A percentile compares a stretch with the other conserved stretches of the same genome.
phyloP scores from a whole-genome alignment of 176 grass and related monocot genomes.

The Miscanthus lutarioriparius region DNA sequence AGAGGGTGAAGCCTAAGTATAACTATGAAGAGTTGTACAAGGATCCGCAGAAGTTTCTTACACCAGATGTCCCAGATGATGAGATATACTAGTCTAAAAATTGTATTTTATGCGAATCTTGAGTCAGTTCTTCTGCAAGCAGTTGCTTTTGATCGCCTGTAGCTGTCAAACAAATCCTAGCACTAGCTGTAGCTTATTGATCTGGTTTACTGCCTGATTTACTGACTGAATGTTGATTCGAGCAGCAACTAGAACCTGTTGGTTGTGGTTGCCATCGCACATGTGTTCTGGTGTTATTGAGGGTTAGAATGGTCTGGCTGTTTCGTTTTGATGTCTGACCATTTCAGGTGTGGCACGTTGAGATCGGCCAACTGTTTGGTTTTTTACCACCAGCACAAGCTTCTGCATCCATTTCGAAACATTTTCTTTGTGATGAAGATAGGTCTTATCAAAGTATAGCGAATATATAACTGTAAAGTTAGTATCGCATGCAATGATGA shows the following conservation, averaged over 20 bases:
- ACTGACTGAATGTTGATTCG: not conserved
- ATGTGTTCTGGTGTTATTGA: constrained; percentile 2
- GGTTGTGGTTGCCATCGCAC: not conserved
- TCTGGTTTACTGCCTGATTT: not conserved
- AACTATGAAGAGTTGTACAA: constrained; percentile 64
- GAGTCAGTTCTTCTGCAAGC: not conserved
- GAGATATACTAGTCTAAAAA: constrained; percentile 73
- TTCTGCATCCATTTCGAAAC: not conserved
- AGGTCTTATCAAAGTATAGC: not conserved
- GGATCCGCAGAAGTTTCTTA: constrained; percentile 74
- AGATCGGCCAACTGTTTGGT: not conserved
- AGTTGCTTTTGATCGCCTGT: constrained; percentile 12
- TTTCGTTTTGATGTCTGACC: not conserved
- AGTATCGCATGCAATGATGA: not conserved
- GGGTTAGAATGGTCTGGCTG: not conserved
- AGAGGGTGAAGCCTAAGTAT: constrained; percentile 62
- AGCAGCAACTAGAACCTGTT: not conserved
- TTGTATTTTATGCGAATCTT: not conserved
- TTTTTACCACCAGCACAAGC: not conserved
- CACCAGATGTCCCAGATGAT: constrained; percentile 79
- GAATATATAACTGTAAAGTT: not conserved
- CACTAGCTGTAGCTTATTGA: constrained; percentile 29
- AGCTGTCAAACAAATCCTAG: constrained; percentile 23
- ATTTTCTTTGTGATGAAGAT: not conserved
- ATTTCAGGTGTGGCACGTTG: not conserved